Evolutionary conservation across 164 flowering plant species (phyloP).

Genomic region (Platanus orientalis): DNA sequence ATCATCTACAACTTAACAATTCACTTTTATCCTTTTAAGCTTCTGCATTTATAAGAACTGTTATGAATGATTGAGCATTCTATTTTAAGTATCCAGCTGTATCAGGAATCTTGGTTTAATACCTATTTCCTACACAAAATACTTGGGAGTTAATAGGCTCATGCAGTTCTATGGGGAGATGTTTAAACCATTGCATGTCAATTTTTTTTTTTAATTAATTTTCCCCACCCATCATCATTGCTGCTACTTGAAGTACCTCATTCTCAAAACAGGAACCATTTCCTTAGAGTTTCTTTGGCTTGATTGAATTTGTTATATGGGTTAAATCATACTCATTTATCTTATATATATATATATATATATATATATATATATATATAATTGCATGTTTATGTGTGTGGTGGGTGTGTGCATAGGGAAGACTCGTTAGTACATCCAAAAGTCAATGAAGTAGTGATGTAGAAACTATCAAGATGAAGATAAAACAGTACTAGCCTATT

Average conservation of each 20-base stretch:
- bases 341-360: no score
- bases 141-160: neutral
- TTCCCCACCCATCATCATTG: neutral
- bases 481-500: no score
- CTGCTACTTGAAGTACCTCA: neutral
- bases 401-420: no score
- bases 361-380: no score
- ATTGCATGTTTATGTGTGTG: no score
- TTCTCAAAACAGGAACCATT: no score
- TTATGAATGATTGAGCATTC: neutral
- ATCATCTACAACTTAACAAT: neutral
- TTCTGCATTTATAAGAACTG: neutral
- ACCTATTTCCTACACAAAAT: neutral
- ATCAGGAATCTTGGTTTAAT: neutral
- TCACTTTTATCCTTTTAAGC: neutral
- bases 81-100: neutral
- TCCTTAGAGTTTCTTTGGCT: neutral
- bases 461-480: no score
- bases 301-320: neutral
- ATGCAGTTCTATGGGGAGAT: neutral
- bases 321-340: no score
- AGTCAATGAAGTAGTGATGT: no score
- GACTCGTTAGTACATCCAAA: no score
- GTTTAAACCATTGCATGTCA: neutral
- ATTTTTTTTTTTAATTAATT: neutral